Evolutionary conservation across 1,284 basidiomycete species (phyloP).

Genomic region (Butyriboletus appendiculatus): DNA sequence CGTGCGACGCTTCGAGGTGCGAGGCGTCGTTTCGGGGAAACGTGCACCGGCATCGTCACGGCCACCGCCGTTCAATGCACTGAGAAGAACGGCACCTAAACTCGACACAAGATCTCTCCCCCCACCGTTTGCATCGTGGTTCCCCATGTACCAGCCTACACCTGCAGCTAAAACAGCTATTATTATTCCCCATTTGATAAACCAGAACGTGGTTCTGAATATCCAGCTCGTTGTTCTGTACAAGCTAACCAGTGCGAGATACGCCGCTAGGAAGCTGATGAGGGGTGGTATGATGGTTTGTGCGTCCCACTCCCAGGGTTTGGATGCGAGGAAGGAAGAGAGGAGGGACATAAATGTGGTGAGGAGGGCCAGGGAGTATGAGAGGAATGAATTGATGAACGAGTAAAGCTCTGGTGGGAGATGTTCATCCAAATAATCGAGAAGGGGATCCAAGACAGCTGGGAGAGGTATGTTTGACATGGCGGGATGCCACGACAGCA

Average conservation of each 20-base stretch:
- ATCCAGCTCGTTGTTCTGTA: slow-evolving; percentile 78
- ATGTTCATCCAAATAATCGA: slow-evolving; percentile 53
- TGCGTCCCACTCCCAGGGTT: slow-evolving; percentile 61
- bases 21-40: slow-evolving; percentile 31
- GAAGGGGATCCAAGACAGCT: slow-evolving; percentile 49
- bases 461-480: slow-evolving; percentile 33
- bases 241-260: slow-evolving; percentile 68
- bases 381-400: slow-evolving; percentile 50
- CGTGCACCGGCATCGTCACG: slow-evolving; percentile 35
- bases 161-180: slow-evolving; percentile 51
- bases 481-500: slow-evolving; percentile 25
- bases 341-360: slow-evolving; percentile 51
- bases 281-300: slow-evolving; percentile 71
- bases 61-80: slow-evolving; percentile 44
- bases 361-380: slow-evolving; percentile 52
- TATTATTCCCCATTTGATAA: slow-evolving; percentile 74
- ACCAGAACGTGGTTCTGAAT: slow-evolving; percentile 62
- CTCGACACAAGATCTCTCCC: slow-evolving; percentile 40
- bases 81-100: slow-evolving; percentile 45
- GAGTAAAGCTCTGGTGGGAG: slow-evolving; percentile 60
- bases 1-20: slow-evolving; percentile 38
- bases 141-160: slow-evolving; percentile 53
- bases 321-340: slow-evolving; percentile 47
- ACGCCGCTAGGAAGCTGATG: slow-evolving; percentile 68
- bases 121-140: slow-evolving; percentile 35